Evolutionary conservation across 305 asterid genomes (phyloP).

Genomic region (Fraxinus baroniana): DNA sequence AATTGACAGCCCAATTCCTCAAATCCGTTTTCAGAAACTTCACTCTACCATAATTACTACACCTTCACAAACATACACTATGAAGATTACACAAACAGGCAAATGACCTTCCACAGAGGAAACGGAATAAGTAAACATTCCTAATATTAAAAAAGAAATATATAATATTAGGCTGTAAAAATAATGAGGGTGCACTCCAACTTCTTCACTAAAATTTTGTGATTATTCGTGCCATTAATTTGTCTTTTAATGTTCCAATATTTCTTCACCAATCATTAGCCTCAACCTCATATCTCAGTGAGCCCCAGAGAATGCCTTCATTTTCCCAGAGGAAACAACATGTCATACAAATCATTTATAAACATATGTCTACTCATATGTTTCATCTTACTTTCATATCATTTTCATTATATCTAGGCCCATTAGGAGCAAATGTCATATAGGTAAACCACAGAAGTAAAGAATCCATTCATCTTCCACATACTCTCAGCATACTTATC

Average conservation of each 20-base stretch:
- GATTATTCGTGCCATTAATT: not conserved
- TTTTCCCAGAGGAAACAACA: not conserved
- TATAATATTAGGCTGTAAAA: not conserved
- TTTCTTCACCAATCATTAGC: slow-evolving; percentile 6
- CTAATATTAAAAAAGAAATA: not conserved
- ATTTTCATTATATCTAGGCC: not conserved
- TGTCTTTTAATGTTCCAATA: not conserved
- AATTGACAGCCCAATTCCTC: not conserved
- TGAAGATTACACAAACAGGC: not conserved
- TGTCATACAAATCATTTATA: not conserved
- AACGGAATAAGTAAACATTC: not conserved
- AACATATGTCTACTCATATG: not conserved
- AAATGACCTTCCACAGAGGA: not conserved
- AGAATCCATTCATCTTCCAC: not conserved
- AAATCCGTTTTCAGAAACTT: not conserved
- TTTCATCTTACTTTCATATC: not conserved
- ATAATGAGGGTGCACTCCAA: not conserved
- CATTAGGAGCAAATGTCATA: not conserved
- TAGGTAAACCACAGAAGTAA: not conserved
- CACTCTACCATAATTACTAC: not conserved
- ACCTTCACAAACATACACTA: not conserved
- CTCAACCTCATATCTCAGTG: not conserved
- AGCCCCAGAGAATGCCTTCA: slow-evolving; percentile 2
- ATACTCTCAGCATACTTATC: not conserved
- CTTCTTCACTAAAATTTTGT: not conserved